Evolutionary conservation across 208 protist genomes (phyloP), one percentile per base, ranked within the genome.

Genomic region (Lotmaria passim): DNA sequence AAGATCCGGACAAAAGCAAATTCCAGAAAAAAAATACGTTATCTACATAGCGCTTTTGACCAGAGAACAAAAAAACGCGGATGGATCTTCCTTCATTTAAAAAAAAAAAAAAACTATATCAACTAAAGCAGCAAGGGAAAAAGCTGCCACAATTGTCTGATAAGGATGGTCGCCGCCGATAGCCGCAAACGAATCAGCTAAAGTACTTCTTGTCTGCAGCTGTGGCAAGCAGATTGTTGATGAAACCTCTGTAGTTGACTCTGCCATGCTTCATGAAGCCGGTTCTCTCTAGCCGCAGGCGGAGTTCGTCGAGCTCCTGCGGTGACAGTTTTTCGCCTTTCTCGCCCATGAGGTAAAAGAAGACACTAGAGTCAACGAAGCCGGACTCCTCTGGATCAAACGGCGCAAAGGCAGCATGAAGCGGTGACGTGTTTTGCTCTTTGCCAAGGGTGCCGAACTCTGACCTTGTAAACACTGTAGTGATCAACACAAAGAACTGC

Each of bases 211-310:
- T 61, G 28, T 33, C 46, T 17, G 74, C 36, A 15, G 44, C 72
- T 0, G 61, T 72, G 34, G 47, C 53, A 14, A 66, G 51, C 6
- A 86, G 26, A 71, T 70, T 83, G 28, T 63, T 77, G 26, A 87
- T 66, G 81, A 87, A 87, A 14, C 71, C 76, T 41, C 66, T 65
- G 63, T 86, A 90, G 57, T 87, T 81, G 0, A 93, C 89, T 61
- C 83, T 75, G 0, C 72, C 73, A 28, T 82, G 74, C 38, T 66
- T 77, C 26, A 86, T 48, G 38, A 85, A 83, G 6, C 86, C 75
- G 31, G 75, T 76, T 48, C 59, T 62, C 28, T 66, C 71, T 31
- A 93, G 52, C 33, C 84, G 52, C 28, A 82, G 33, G 30, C 75
- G 55, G 14, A 91, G 68, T 12, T 83, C 59, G 10, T 65, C 81